These are phyloP conservation scores for Hypoxylon sp. DNA, from an alignment of 2,329 filamentous ascomycete genomes.

Conservation along the genomic window DNA sequence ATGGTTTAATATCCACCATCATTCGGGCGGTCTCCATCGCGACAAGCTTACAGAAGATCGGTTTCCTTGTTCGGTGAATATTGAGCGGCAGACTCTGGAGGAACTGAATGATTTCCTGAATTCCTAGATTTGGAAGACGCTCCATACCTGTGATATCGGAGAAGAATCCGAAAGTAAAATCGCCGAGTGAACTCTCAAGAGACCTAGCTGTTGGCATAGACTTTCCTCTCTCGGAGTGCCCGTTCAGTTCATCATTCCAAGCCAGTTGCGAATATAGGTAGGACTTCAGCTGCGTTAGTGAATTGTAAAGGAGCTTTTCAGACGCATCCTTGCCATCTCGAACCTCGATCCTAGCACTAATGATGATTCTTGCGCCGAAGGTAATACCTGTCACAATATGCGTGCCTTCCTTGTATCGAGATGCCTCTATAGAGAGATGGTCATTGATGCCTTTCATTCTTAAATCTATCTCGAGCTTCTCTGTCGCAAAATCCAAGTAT, in stretches of 20 bases:
- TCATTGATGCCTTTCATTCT: not conserved
- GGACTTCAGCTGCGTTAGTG: not conserved
- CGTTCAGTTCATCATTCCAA: not conserved
- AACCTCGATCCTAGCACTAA: not conserved
- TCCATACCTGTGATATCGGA: not conserved
- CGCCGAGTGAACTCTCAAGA: not conserved
- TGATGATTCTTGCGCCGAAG: not conserved
- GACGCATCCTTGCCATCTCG: not conserved
- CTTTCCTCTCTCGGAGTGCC: not conserved
- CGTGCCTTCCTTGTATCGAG: not conserved
- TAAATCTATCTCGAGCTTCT: not conserved
- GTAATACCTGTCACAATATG: not conserved
- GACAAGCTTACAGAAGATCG: not conserved
- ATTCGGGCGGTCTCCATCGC: not conserved
- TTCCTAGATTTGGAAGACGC: not conserved
- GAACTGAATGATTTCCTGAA: not conserved
- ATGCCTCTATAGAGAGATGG: not conserved
- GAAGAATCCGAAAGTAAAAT: not conserved
- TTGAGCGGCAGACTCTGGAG: not conserved
- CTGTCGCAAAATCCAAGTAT: not conserved
- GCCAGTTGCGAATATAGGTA: not conserved
- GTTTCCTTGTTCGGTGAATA: not conserved
- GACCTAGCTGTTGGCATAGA: not conserved
- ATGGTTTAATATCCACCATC: not conserved
- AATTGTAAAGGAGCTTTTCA: not conserved